Conservation (phyloP, 805 yeast species). For the Wickerhamiella parazyma region DNA sequence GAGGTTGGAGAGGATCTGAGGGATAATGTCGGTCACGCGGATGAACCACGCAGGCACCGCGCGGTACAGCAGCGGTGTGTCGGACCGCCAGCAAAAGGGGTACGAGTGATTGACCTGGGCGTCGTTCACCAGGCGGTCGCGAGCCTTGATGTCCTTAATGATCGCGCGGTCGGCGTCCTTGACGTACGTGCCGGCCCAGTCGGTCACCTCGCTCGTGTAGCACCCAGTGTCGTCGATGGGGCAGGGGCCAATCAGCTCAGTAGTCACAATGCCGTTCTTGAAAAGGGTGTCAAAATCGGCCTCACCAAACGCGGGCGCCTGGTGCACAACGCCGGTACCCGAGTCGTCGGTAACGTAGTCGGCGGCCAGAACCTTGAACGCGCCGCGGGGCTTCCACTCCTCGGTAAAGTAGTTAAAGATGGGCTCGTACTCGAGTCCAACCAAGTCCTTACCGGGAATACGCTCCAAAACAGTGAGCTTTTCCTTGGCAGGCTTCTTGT, state of each 20-base stretch:
- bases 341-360: conserved; percentile 83
- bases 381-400: conserved; percentile 50
- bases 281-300: conserved; percentile 82
- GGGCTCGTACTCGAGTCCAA: conserved; percentile 71
- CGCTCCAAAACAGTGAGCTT: conserved; percentile 72
- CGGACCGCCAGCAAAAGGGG: conserved; percentile 99
- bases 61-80: conserved; percentile 90
- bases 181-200: conserved; percentile 72
- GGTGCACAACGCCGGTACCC: conserved; percentile 99
- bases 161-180: conserved; percentile 91
- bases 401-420: conserved; percentile 70
- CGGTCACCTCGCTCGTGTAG: conserved; percentile 61
- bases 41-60: conserved; percentile 99
- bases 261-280: conserved; percentile 59
- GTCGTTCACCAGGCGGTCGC: conserved; percentile 60
- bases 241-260: conserved; percentile 65
- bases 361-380: conserved; percentile 69
- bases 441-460: conserved; percentile 65
- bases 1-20: conserved; percentile 77
- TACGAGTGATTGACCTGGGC: conserved; percentile 88
- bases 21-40: conserved; percentile 73
- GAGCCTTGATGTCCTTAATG: conserved; percentile 66
- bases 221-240: conserved; percentile 90
- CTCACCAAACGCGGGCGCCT: conserved; percentile 98
- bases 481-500: conserved; percentile 90